phyloP scores from a whole-genome alignment of 2,329 filamentous ascomycete genomes.

The Diaporthe longicolla region DNA sequence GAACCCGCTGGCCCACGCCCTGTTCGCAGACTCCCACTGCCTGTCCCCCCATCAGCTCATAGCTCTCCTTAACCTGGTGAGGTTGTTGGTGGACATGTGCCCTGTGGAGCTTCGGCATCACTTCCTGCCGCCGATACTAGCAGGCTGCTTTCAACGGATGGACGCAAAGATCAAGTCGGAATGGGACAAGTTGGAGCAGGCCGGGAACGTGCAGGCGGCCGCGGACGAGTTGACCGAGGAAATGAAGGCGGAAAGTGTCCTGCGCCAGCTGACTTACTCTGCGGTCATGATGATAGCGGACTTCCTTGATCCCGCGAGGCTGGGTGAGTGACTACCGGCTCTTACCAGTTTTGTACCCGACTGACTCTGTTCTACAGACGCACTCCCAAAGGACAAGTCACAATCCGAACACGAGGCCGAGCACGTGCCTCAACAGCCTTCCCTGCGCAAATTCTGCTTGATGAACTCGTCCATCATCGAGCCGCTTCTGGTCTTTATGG shows the following conservation, averaged over 20 bases:
- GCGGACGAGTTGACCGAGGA: slow-evolving; percentile 90
- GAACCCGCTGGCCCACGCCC: slow-evolving; percentile 82
- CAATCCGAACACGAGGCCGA: slow-evolving; percentile 24
- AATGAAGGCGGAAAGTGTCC: slow-evolving; percentile 97
- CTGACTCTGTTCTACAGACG: slow-evolving; percentile 33
- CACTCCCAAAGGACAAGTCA: slow-evolving; percentile 21
- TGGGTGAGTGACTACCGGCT: slow-evolving; percentile 64
- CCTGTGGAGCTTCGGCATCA: slow-evolving; percentile 81
- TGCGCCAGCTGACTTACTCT: slow-evolving; percentile 92
- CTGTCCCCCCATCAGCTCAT: slow-evolving; percentile 94
- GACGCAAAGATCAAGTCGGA: slow-evolving; percentile 89
- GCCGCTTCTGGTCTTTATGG: slow-evolving; percentile 91
- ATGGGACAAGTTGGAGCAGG: slow-evolving; percentile 82
- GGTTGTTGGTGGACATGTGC: slow-evolving; percentile 92
- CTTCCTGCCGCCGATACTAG: slow-evolving; percentile 88
- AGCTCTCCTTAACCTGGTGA: slow-evolving; percentile 89
- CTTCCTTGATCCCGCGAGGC: slow-evolving; percentile 82
- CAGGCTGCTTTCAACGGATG: slow-evolving; percentile 86
- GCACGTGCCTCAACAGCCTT: slow-evolving; percentile 57
- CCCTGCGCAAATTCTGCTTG: slow-evolving; percentile 86
- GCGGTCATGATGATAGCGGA: slow-evolving; percentile 93
- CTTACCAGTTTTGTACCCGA: slow-evolving; percentile 21
- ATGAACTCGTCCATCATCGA: slow-evolving; percentile 84
- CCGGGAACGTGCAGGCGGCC: slow-evolving; percentile 73
- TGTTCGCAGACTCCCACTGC: slow-evolving; percentile 86